Base-by-base conservation (phyloP, 2,329 filamentous ascomycete species). In the Byssoonygena ceratinophila region DNA sequence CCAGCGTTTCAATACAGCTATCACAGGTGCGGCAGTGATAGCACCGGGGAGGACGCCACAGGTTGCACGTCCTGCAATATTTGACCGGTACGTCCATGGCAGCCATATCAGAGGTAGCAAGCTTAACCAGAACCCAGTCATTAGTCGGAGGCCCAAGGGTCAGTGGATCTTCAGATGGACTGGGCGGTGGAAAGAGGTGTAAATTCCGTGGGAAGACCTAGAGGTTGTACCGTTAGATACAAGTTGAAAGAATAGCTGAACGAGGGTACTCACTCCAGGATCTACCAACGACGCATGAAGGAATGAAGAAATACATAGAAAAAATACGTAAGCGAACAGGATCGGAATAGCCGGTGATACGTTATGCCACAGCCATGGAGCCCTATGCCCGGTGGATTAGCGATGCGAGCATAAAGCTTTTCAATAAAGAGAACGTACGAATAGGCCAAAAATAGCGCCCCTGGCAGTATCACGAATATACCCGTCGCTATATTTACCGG, bases 31-130 rank as follows among this genome's bases (percentile, higher is more conserved):
- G 86, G 70, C 92, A 98, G 71, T 98, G 92, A 65, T 98, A 94
- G 54, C 88, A 89, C 54, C 92, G 86, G 25, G 91, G 90, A 32
- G 92, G 92, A 1, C 92, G 85, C 92, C 92, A 98, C 60, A 98
- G 90, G 63, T 89, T 89, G 75, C 92, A 98, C 16, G 90, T 94
- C 66, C 90, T 91, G 78, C 92, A 98, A 71, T 94, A 96, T 71
- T 98, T 97, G 56, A 91, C 90, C 0, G 92, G 92, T 1, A 98
- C 90, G 66, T 98, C 92, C 87, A 98, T 96, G 4, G 90, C 90
- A 7, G 89, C 85, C 29, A 86, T 85, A 25, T 73, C 73, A 8
- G 80, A 81, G 55, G 83, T 84, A 34, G 84, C 80, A 8, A 88
- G 87, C 63, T 90, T 86, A 60, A 97, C 86, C 73, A 94, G 81